Percentiles rank a stretch among this genome's conserved stretches.
These are phyloP conservation scores for Royoungia palumana DNA, from an alignment of 768 basidiomycete species.

Conservation along the genomic window DNA sequence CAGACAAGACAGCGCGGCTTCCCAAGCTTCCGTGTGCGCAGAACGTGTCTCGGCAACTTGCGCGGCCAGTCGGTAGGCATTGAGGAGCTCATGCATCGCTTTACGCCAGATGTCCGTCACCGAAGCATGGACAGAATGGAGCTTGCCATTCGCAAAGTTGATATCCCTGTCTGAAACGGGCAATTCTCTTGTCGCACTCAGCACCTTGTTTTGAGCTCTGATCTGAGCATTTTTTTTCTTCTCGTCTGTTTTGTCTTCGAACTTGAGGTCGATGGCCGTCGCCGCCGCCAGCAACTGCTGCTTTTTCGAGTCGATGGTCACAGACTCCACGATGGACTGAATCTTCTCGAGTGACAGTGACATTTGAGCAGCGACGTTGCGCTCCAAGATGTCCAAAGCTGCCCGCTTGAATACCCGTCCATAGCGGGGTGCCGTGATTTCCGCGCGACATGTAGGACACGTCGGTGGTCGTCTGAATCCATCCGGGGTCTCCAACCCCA, in stretches of 20 bases:
- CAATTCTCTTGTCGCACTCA: conserved; percentile 13
- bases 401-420: conserved; percentile 61
- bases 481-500: conserved; percentile 39
- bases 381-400: conserved; percentile 61
- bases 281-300: conserved; percentile 3
- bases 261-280: conserved; percentile 10
- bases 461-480: conserved; percentile 42
- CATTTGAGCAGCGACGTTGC: conserved; percentile 55
- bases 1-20: conserved; percentile 53
- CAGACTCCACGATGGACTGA: conserved; percentile 24
- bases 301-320: conserved; percentile 28
- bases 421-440: conserved; percentile 58
- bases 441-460: conserved; percentile 60
- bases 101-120: conserved; percentile 40
- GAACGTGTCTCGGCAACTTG: conserved; percentile 46
- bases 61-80: conserved; percentile 39
- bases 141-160: conserved; percentile 15
- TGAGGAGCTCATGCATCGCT: conserved; percentile 34
- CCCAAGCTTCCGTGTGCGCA: conserved; percentile 58
- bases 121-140: conserved; percentile 31
- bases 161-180: conserved; percentile 31
- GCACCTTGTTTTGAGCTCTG: conserved; percentile 9
- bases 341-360: conserved; percentile 39
- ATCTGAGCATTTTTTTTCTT: conserved; percentile 5
- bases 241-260: conserved; percentile 7